phyloP scores from a whole-genome alignment of 2,329 filamentous ascomycete species.

The Orbilia blumenaviensis region DNA sequence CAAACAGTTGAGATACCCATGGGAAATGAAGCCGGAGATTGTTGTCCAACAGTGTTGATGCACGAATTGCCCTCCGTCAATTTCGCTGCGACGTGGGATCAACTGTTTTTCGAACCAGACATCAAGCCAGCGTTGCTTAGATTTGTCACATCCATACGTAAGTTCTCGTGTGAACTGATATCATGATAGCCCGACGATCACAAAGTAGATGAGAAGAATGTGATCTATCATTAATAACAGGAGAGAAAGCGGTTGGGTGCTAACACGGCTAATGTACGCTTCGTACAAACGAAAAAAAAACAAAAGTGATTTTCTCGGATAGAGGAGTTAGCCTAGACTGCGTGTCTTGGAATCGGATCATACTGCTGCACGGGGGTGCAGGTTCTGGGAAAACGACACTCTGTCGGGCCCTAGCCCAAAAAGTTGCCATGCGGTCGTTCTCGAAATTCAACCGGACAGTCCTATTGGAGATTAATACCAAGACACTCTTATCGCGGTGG shows the following conservation, averaged over 20 bases:
- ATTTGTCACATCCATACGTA: conserved; percentile 57
- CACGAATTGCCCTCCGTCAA: conserved; percentile 23
- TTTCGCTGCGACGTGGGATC: conserved; percentile 34
- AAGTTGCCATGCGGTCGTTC: conserved; percentile 57
- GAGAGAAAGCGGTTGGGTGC: not conserved
- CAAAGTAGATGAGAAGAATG: not conserved
- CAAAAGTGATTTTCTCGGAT: conserved; percentile 56
- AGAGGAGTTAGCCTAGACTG: conserved; percentile 55
- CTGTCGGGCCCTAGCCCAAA: conserved; percentile 57
- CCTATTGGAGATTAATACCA: conserved; percentile 57
- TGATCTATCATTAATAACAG: not conserved
- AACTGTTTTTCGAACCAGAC: conserved; percentile 56
- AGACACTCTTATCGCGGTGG: conserved; percentile 56
- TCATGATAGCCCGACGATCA: not conserved
- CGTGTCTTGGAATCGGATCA: conserved; percentile 56
- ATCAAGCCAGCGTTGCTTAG: conserved; percentile 56
- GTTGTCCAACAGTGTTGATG: conserved; percentile 31
- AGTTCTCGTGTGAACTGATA: not conserved
- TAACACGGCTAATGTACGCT: not conserved
- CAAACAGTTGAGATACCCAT: conserved; percentile 32
- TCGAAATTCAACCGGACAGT: conserved; percentile 54
- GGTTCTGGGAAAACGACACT: conserved; percentile 57
- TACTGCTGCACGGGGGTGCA: conserved; percentile 56
- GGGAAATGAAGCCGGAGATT: conserved; percentile 17
- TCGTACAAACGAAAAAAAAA: too few species aligned